These are phyloP conservation scores for Purpureocillium lavendulum DNA, from an alignment of 2,329 filamentous ascomycete genomes.

Conservation along the genomic window DNA sequence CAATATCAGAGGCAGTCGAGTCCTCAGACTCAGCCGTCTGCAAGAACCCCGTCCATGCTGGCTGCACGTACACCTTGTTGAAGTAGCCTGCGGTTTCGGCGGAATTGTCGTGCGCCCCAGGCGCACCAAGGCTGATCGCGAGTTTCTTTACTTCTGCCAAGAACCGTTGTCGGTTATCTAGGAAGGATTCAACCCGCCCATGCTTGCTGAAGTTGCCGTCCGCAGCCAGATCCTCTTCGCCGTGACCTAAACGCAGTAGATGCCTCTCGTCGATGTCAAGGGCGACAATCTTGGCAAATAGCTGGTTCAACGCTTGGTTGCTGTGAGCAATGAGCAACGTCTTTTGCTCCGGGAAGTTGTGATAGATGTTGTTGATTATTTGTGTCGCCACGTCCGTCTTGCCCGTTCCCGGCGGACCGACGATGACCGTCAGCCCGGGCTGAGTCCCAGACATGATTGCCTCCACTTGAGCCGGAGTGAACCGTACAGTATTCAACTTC, in stretches of 20 bases:
- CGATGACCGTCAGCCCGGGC: slow-evolving; percentile 85
- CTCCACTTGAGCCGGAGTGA: slow-evolving; percentile 85
- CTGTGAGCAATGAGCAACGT: slow-evolving; percentile 92
- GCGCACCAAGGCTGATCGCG: slow-evolving; percentile 74
- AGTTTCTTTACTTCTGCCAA: slow-evolving; percentile 79
- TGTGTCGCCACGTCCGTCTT: slow-evolving; percentile 99
- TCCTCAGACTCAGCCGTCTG: slow-evolving; percentile 44
- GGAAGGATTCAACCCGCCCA: slow-evolving; percentile 88
- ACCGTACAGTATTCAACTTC: slow-evolving; percentile 74
- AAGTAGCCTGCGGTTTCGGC: slow-evolving; percentile 98
- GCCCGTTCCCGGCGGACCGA: slow-evolving; percentile 91
- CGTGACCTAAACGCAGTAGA: slow-evolving; percentile 83
- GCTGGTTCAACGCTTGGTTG: slow-evolving; percentile 93
- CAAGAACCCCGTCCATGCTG: slow-evolving; percentile 81
- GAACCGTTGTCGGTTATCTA: slow-evolving; percentile 75
- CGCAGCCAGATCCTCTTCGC: slow-evolving; percentile 86
- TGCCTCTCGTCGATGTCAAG: slow-evolving; percentile 94
- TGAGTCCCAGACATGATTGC: slow-evolving; percentile 92
- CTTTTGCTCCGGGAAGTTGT: slow-evolving; percentile 90
- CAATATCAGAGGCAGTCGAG: slow-evolving; percentile 51
- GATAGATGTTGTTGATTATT: slow-evolving; percentile 98
- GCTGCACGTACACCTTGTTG: slow-evolving; percentile 82
- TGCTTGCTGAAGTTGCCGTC: slow-evolving; percentile 88
- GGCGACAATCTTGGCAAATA: slow-evolving; percentile 96
- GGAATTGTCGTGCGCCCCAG: slow-evolving; percentile 90